Percentiles rank a stretch among this genome's conserved stretches.
Evolutionary conservation across 2,329 filamentous ascomycete genomes (phyloP).

Genomic region (Talaromyces sp.): DNA sequence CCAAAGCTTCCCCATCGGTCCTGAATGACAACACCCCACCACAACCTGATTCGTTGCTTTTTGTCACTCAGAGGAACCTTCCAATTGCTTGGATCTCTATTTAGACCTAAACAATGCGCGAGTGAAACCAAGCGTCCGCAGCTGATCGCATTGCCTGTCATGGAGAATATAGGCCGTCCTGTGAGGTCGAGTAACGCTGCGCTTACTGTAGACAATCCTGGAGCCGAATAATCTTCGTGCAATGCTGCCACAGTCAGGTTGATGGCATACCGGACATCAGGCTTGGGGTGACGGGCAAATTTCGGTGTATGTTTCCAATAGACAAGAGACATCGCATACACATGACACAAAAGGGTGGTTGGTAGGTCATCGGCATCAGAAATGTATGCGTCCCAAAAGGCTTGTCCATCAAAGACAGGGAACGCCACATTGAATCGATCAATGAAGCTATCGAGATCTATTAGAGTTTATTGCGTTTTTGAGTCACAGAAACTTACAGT

Average conservation of each 20-base stretch:
- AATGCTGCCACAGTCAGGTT: conserved; percentile 60
- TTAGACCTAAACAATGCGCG: conserved; percentile 55
- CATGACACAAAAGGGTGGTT: conserved; percentile 54
- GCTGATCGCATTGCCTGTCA: conserved; percentile 57
- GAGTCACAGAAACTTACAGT: conserved; percentile 42
- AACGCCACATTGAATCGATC: conserved; percentile 58
- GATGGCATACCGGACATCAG: conserved; percentile 60
- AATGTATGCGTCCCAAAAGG: conserved; percentile 51
- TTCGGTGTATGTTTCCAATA: conserved; percentile 55
- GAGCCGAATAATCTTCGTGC: conserved; percentile 58
- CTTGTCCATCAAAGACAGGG: conserved; percentile 56
- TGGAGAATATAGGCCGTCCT: conserved; percentile 58
- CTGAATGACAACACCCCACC: conserved; percentile 58
- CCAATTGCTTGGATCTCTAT: conserved; percentile 55
- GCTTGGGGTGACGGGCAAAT: conserved; percentile 47
- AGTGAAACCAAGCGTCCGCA: conserved; percentile 54
- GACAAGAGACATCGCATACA: conserved; percentile 57
- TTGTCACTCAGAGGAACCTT: conserved; percentile 52
- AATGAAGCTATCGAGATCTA: conserved; percentile 48
- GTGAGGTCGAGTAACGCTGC: conserved; percentile 58
- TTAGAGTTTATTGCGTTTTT: background rate
- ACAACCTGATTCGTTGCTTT: conserved; percentile 50
- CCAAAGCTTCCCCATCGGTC: conserved; percentile 57
- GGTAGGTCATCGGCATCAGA: conserved; percentile 50
- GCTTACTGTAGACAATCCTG: conserved; percentile 57